Evolutionary conservation across 164 flowering plant genomes (phyloP), one percentile per base, ranked within the genome.

Genomic region (Aristolochia fimbriata): DNA sequence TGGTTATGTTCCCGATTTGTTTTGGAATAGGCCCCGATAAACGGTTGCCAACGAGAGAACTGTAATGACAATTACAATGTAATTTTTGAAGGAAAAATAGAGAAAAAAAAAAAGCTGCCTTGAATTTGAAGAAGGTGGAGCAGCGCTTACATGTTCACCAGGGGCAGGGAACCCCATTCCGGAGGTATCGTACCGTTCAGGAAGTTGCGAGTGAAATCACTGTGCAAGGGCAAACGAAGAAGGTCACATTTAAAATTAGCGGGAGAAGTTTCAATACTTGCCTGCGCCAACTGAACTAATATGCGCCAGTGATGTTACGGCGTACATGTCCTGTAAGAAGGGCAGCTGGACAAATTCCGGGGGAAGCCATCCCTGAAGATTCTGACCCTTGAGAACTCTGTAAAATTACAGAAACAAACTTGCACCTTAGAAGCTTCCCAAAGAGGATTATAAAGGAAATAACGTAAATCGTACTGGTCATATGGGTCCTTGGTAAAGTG

Each of bases 351-450:
- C 71, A 9, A 91, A 69, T 56, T 81, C 77, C 55, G 77, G 73
- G 41, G 96, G 91, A 55, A 88, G 88, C 51, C 71, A 59, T 2
- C 96, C 96, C 11, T 82, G 82, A 41, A 88, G 87, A 72, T 62
- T 71, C 61, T 71, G 68, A 48, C 37, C 17, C 25, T 59, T 66
- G 33, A 71, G 65, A 15, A 51, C 21, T 21, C 65, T 62, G 59
- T 17, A 31, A 56, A 19, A 2, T 15, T 37, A 37, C 43, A 37
- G 43, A 37, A 37, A 37, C 24, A 22, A 53, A 53, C 52, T 5
- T 17, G 6, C 19, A 0, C 52, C 14, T 17, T 6, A 27, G 30
- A 27, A 17, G 16, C 16, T 48, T 3, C 20, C 12, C 12, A 4
- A 48, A 12, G 51, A 4, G 3, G n/a, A 48, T 48, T 15, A 15